Evolutionary conservation across 331 rosid species (phyloP), one percentile per base, ranked within the genome.

Genomic region (Pyracantha coccinea): DNA sequence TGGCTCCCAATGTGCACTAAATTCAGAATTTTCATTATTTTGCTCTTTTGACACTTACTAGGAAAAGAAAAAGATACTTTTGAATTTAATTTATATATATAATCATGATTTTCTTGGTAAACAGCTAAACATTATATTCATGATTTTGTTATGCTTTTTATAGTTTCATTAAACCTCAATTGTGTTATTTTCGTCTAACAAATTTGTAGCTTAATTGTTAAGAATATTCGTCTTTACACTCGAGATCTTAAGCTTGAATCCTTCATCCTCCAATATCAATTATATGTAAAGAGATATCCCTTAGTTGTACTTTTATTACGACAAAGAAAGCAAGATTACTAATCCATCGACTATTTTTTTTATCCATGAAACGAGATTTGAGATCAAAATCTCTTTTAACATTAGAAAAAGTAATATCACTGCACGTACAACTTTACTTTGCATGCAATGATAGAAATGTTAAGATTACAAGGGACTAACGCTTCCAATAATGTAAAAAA

Each of bases 41-140:
- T 71, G 21, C 50, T 11, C 62, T 54, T 71, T 71, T 71, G 75
- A 54, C 65, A 71, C 75, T 20, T 29, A 70, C 74, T 35, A 53
- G 27, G 47, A 54, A 31, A 71, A 53, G 64, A 53, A 53, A 53
- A 53, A 15, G 63, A 53, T 13, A 27, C 73, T 47, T 4, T n/a
- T 27, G 38, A n/a, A 27, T 69, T n/a, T n/a, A n/a, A n/a, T 55
- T 4, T 47, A 17, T 5, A 23, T 6, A 14, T 14, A 14, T 45
- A 32, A 32, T 45, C 53, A 45, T 16, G 53, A 45, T 45, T 45
- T 14, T 45, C 19, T 45, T 13, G 17, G 52, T 14, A 45, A 45
- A 45, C 35, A 6, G 35, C 35, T 32, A 32, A 32, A 32, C 53
- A 47, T 47, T 47, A 47, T 15, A 50, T 50, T 50, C 55, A 50